phyloP scores from a whole-genome alignment of 2,329 filamentous ascomycete genomes.

The Paecilomyces sp. region DNA sequence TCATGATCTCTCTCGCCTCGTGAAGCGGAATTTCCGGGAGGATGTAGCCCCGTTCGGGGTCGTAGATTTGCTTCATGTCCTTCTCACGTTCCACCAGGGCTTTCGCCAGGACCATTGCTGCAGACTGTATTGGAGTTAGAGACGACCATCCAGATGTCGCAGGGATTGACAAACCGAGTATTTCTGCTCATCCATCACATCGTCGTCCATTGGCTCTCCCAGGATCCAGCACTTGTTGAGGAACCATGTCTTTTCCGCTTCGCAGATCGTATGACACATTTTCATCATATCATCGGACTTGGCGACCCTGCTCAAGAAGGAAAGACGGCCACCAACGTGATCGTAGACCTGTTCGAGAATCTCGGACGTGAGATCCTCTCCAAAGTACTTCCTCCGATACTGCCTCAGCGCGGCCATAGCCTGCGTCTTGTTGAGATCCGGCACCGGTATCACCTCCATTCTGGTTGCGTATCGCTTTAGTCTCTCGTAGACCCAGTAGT shows the following conservation, averaged over 20 bases:
- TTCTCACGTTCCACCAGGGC: conserved; percentile 80
- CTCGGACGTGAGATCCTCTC: conserved; percentile 46
- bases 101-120: conserved; percentile 86
- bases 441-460: conserved; percentile 86
- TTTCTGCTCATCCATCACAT: conserved; percentile 97
- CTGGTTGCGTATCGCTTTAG: conserved; percentile 86
- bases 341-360: conserved; percentile 74
- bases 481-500: conserved; percentile 97
- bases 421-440: conserved; percentile 70
- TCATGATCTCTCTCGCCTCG: conserved; percentile 86
- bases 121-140: conserved; percentile 49
- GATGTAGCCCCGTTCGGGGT: conserved; percentile 61
- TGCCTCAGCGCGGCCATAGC: conserved; percentile 69
- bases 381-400: conserved; percentile 74
- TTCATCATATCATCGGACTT: conserved; percentile 72
- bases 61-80: conserved; percentile 55
- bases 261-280: conserved; percentile 66
- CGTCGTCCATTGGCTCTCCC: conserved; percentile 77
- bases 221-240: conserved; percentile 73
- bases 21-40: conserved; percentile 77
- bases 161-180: conserved; percentile 61
- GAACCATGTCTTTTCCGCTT: conserved; percentile 70
- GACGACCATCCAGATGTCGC: conserved; percentile 1
- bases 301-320: conserved; percentile 85
- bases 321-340: conserved; percentile 77